A percentile compares a stretch with the other conserved stretches of the same genome.
These are phyloP conservation scores for Viola pubescens DNA, from an alignment of 441 rosid species.

Conservation along the genomic window DNA sequence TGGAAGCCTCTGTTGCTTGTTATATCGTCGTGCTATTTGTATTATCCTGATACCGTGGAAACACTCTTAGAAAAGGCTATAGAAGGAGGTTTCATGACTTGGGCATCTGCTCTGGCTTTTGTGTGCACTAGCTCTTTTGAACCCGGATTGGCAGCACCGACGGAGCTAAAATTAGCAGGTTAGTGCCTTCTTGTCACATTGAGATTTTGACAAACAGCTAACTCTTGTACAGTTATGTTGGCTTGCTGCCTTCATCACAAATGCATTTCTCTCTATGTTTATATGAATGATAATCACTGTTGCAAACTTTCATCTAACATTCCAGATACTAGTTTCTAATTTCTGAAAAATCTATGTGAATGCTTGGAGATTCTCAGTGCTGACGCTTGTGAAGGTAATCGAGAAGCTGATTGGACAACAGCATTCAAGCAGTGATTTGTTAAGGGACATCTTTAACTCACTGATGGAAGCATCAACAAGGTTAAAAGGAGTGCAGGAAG, in stretches of 20 bases:
- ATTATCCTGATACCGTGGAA: conserved; percentile 48
- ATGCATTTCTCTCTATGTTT: neutral
- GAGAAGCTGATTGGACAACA: conserved; percentile 50
- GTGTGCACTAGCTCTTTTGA: conserved; percentile 36
- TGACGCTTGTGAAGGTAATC: conserved; percentile 53
- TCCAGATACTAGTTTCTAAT: neutral
- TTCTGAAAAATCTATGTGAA: conserved; percentile 1
- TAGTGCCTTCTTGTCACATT: conserved; percentile 13
- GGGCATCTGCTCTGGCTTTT: conserved; percentile 63
- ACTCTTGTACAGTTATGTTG: neutral
- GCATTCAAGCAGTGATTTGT: conserved; percentile 30
- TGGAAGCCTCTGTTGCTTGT: conserved; percentile 81
- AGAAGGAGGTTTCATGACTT: conserved; percentile 48
- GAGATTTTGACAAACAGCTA: neutral
- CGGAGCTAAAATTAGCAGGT: conserved; percentile 72
- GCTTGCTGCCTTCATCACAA: neutral
- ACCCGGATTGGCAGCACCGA: conserved; percentile 31
- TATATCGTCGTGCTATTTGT: conserved; percentile 69
- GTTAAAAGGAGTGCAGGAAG: conserved; percentile 53
- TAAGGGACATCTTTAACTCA: conserved; percentile 45
- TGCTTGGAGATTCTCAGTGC: conserved; percentile 36
- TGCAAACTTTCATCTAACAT: neutral
- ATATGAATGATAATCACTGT: neutral
- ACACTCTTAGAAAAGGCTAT: conserved; percentile 44
- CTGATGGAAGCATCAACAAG: conserved; percentile 50